Base-by-base conservation (phyloP, 257 asterid species). In the Lycium barbarum region DNA sequence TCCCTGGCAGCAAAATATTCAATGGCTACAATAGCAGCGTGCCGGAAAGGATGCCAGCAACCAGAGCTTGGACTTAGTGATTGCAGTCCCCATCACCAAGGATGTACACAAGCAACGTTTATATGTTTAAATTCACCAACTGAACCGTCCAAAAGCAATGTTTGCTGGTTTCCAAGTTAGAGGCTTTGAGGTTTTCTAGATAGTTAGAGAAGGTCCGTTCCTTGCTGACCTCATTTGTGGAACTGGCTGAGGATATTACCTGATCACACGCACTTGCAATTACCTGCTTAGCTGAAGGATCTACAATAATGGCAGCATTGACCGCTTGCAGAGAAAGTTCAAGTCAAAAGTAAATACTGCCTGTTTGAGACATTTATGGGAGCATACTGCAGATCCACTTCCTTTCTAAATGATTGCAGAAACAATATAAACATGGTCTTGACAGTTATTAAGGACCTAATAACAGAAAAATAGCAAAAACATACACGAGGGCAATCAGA, bases 221-320 rank as follows among this genome's bases (percentile, higher is more conserved):
- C 78, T 14, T 79, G 80, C 76, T 86, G 83, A 61, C 84, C 86
- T 83, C 65, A 79, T 81, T 78, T 4, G 72, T 57, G 66, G 59
- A 87, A 87, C 86, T 83, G 78, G 79, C 81, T 4, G 80, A 65
- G 49, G 88, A 62, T 38, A 81, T 71, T 72, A 90, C 95, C 61
- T 92, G 89, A 80, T 97, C 99, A 61, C 91, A 67, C 71, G 98
- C 92, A 86, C 94, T 92, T 80, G 98, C 93, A 87, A 95, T 92
- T 67, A 94, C 90, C 76, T 91, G 90, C 79, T 90, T 88, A 4
- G 91, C 89, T 88, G 93, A 91, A 86, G 99, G 98, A 87, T 97
- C 96, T 87, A 97, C 98, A 58, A 97, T 94, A 83, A 97, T 90
- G 86, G 97, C 98, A 87, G 96, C 97, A 92, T 97, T 96, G 66